Conservation (phyloP, 148 eudicot genomes). For the Gaultheria prostrata region DNA sequence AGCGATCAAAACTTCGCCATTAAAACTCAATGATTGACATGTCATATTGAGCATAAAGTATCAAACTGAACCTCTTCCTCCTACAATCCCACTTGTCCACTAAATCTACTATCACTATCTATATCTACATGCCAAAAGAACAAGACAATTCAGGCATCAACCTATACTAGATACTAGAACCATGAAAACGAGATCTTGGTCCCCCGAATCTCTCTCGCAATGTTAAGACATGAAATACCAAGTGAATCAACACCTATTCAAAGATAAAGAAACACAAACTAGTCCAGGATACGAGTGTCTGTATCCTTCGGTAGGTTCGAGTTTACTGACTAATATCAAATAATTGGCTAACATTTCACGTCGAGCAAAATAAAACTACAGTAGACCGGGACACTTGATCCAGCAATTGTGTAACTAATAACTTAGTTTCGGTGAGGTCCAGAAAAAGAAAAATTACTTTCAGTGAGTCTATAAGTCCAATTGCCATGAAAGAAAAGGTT, state of each 20-base stretch:
- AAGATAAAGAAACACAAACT: not conserved
- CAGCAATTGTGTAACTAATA: not conserved
- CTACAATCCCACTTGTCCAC: not conserved
- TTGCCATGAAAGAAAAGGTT: not conserved
- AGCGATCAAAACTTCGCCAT: no score
- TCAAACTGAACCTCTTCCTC: not conserved
- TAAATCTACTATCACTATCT: not conserved
- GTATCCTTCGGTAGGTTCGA: not conserved
- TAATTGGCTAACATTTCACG: not conserved
- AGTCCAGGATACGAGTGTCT: not conserved
- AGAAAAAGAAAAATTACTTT: no score
- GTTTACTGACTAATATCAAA: not conserved
- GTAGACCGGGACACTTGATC: not conserved
- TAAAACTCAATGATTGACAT: no score
- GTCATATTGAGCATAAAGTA: not conserved
- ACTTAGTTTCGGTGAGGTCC: not conserved
- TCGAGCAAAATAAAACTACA: not conserved
- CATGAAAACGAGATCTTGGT: not conserved
- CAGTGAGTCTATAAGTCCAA: not conserved
- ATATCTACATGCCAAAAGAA: slow-evolving; percentile 1
- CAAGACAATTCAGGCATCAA: not conserved
- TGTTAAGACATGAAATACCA: not conserved
- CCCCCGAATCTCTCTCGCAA: not conserved
- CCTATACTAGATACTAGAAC: not conserved
- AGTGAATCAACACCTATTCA: not conserved